phyloP scores from a whole-genome alignment of 305 asterid genomes.

The Solanum hybrid region DNA sequence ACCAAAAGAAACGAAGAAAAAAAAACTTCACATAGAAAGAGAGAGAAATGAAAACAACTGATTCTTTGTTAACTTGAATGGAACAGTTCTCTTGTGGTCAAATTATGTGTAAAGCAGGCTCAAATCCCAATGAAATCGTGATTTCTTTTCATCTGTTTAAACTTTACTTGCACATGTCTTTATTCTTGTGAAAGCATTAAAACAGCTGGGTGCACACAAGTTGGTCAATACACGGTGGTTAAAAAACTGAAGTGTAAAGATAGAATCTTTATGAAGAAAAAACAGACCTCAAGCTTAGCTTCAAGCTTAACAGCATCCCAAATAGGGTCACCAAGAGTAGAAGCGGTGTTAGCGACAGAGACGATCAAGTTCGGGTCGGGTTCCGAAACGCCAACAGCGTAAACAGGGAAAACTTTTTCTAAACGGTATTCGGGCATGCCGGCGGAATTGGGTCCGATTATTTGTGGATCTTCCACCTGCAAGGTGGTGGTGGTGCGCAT shows the following conservation, averaged over 20 bases:
- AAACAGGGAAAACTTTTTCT: constrained; percentile 35
- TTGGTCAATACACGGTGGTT: neutral
- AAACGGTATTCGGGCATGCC: constrained; percentile 1
- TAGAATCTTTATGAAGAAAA: neutral
- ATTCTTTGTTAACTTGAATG: neutral
- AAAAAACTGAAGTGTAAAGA: neutral
- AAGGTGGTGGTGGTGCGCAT: constrained; percentile 6
- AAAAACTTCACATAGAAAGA: neutral
- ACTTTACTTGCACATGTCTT: neutral
- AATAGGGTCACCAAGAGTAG: constrained; percentile 34
- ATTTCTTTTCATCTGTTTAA: neutral
- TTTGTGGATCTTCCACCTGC: neutral
- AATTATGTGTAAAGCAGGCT: neutral
- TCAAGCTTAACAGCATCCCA: constrained; percentile 32
- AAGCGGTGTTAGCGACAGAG: constrained; percentile 27
- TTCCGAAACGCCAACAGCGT: constrained; percentile 28
- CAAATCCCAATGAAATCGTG: neutral
- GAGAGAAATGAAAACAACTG: neutral
- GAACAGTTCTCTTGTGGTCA: neutral
- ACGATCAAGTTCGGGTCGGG: constrained; percentile 30
- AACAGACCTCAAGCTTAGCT: constrained; percentile 30
- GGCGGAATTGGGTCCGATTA: neutral
- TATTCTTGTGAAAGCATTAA: neutral
- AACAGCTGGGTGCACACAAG: neutral
- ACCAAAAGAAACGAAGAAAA: too few relatives aligned